These are phyloP conservation scores for Panaeolus cyanescens DNA, from an alignment of 768 basidiomycete genomes.

Conservation along the genomic window DNA sequence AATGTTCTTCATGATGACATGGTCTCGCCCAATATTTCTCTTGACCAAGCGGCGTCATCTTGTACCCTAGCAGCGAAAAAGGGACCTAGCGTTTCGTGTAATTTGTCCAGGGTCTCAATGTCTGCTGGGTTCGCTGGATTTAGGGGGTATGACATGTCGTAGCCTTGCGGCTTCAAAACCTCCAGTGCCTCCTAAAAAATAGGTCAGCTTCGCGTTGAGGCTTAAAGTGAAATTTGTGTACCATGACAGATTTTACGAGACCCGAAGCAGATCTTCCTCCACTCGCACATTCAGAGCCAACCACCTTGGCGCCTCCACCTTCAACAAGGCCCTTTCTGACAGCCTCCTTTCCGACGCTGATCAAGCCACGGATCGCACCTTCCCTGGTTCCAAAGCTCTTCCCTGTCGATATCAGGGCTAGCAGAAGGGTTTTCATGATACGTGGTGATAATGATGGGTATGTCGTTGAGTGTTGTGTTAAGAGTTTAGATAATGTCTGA, in stretches of 20 bases:
- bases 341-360: slow-evolving; percentile 84
- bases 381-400: slow-evolving; percentile 83
- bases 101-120: slow-evolving; percentile 39
- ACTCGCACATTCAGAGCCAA: slow-evolving; percentile 65
- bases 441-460: slow-evolving; percentile 87
- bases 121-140: slow-evolving; percentile 53
- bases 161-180: slow-evolving; percentile 55
- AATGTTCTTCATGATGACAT: slow-evolving; percentile 7
- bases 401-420: slow-evolving; percentile 74
- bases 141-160: slow-evolving; percentile 57
- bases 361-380: slow-evolving; percentile 86
- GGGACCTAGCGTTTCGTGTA: slow-evolving; percentile 59
- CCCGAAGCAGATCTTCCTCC: slow-evolving; percentile 36
- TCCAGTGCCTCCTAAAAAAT: slow-evolving; percentile 57
- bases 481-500: slow-evolving; percentile 79
- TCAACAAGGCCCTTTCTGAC: slow-evolving; percentile 81
- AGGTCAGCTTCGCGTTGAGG: not conserved
- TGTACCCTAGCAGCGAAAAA: slow-evolving; percentile 60
- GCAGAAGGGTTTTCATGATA: slow-evolving; percentile 90
- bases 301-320: slow-evolving; percentile 74
- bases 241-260: slow-evolving; percentile 65
- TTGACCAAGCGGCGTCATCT: slow-evolving; percentile 66
- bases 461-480: slow-evolving; percentile 83
- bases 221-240: slow-evolving; percentile 27
- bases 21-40: slow-evolving; percentile 49